Percentiles rank a stretch among this genome's conserved stretches.
Evolutionary conservation across 805 yeast genomes (phyloP).

Genomic region (Kregervanrija pseudodelftensis): DNA sequence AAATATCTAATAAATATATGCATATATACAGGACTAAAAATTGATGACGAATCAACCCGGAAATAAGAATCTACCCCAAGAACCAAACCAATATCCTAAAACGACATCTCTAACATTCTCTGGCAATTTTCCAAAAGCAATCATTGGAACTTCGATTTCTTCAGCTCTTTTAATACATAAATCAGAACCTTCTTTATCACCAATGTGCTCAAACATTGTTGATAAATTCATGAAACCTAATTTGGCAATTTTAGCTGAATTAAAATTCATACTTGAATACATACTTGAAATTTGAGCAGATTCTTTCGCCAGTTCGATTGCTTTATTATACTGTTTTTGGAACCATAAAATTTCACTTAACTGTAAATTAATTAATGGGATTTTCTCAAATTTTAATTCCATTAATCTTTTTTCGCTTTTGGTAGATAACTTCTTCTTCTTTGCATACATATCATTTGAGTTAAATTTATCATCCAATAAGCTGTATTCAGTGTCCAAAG

Average conservation of each 20-base stretch:
- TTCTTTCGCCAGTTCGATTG: constrained; percentile 36
- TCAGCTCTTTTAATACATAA: constrained; percentile 21
- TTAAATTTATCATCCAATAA: constrained; percentile 11
- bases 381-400: constrained; percentile 22
- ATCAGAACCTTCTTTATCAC: constrained; percentile 21
- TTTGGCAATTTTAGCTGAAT: constrained; percentile 32
- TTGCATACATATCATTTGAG: constrained; percentile 11
- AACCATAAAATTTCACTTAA: constrained; percentile 37
- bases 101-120: constrained; percentile 27
- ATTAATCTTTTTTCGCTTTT: constrained; percentile 16
- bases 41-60: constrained; percentile 18
- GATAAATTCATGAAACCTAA: constrained; percentile 30
- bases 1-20: too few relatives aligned
- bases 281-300: constrained; percentile 28
- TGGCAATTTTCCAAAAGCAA: constrained; percentile 17
- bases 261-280: constrained; percentile 26
- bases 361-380: constrained; percentile 34
- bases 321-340: constrained; percentile 24
- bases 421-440: constrained; percentile 8
- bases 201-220: constrained; percentile 25
- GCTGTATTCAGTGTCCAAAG: constrained; percentile 23
- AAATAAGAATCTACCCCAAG: constrained; percentile 28
- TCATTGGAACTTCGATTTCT: constrained; percentile 26
- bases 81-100: constrained; percentile 28
- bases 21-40: background rate